phyloP scores from a whole-genome alignment of 1,139 yeast genomes.

The Ogataea hybrid region DNA sequence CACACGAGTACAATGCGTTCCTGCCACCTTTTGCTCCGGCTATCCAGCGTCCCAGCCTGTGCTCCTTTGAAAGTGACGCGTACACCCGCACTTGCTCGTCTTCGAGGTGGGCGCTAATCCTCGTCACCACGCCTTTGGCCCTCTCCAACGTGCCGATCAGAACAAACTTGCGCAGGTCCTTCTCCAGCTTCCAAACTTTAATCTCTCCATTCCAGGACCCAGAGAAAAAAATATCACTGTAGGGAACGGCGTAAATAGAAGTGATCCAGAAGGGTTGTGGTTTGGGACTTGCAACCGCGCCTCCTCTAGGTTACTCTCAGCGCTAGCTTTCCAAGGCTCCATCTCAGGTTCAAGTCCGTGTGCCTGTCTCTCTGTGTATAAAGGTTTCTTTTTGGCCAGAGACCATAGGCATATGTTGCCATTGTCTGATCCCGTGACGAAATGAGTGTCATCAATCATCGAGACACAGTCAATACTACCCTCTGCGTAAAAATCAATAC shows the following conservation, averaged over 20 bases:
- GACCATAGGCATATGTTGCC: constrained; percentile 91
- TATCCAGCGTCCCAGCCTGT: constrained; percentile 83
- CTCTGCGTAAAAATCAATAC: constrained; percentile 51
- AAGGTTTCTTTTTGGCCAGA: constrained; percentile 83
- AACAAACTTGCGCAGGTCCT: constrained; percentile 58
- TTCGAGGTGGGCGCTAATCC: constrained; percentile 63
- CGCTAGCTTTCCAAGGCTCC: constrained; percentile 56
- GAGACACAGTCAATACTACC: constrained; percentile 90
- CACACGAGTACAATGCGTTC: constrained; percentile 50
- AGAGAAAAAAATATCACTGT: constrained; percentile 74
- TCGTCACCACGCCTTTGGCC: constrained; percentile 71
- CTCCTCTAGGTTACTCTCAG: constrained; percentile 48
- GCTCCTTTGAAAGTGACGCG: constrained; percentile 79
- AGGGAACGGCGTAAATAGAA: constrained; percentile 82
- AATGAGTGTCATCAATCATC: constrained; percentile 90
- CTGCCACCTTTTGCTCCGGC: constrained; percentile 42
- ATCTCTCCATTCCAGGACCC: constrained; percentile 86
- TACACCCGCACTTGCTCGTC: constrained; percentile 48
- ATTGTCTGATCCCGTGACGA: constrained; percentile 93
- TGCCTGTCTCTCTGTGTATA: constrained; percentile 61
- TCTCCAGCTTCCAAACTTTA: constrained; percentile 73
- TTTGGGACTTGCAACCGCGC: constrained; percentile 57
- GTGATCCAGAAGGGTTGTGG: constrained; percentile 86
- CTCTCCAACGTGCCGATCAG: constrained; percentile 53
- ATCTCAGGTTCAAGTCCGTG: constrained; percentile 72